Evolutionary conservation across 2,329 filamentous ascomycete species (phyloP).

Genomic region (Penicillium verrucosum): DNA sequence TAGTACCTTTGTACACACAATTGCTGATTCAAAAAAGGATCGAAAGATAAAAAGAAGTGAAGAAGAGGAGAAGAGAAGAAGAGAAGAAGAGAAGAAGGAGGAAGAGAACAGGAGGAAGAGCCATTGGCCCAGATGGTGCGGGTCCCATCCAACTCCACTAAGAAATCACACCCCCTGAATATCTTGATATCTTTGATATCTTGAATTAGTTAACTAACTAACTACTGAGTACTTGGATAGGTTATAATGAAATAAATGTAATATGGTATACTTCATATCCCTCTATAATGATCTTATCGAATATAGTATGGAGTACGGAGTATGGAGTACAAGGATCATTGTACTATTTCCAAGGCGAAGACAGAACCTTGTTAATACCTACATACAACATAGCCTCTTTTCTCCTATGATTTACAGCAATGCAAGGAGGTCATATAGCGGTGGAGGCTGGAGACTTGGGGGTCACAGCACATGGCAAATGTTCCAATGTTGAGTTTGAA

Average conservation of each 20-base stretch:
- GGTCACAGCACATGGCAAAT: conserved; percentile 4
- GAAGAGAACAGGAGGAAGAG: too few relatives aligned
- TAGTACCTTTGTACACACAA: not conserved
- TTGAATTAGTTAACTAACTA: too few relatives aligned
- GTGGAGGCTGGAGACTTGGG: conserved; percentile 1
- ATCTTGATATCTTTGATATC: too few relatives aligned
- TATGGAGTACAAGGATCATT: not conserved
- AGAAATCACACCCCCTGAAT: too few relatives aligned
- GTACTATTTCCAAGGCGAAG: not conserved
- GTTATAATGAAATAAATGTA: not conserved
- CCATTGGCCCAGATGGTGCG: not conserved
- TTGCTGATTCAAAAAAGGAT: not conserved
- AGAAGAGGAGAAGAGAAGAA: not conserved
- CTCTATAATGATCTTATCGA: not conserved
- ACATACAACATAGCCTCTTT: not conserved
- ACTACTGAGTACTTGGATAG: too few relatives aligned
- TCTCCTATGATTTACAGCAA: not conserved
- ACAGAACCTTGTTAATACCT: not conserved
- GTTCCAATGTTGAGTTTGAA: not conserved
- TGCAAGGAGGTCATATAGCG: conserved; percentile 10
- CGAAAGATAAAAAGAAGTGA: not conserved
- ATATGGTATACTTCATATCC: not conserved
- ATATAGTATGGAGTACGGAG: too few relatives aligned
- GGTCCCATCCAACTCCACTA: not conserved
- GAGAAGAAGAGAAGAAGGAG: too few relatives aligned